Evolutionary conservation across 106 monocot species (phyloP), one percentile per base, ranked within the genome.

Genomic region (Allium cepa): DNA sequence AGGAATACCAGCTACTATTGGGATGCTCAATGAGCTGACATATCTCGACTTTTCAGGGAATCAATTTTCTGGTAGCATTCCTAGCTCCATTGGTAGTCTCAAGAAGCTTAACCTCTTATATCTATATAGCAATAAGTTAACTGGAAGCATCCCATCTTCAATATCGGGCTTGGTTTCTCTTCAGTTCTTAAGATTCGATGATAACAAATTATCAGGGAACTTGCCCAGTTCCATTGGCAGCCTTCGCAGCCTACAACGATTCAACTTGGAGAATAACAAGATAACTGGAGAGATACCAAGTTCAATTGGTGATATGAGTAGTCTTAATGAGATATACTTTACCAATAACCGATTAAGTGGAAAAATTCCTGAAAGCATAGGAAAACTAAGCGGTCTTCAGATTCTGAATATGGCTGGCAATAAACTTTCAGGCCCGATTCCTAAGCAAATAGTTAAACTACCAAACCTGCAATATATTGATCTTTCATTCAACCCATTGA

Each of bases 401-500:
- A 60, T 36, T 7, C 50, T 82, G 7, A 78, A 82, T 56, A 47
- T 82, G 3, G 70, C 74, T 0, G 48, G 57, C 9, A 82, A 82
- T 71, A 66, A 46, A 7, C 62, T 81, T 26, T 18, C 67, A 8
- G 81, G 85, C 6, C 78, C 75, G 5, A 67, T 81, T 45, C 81
- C 81, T 46, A 11, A 8, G 3, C 64, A 71, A 57, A 51, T 77
- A 12, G 46, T 60, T 57, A 36, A 68, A 55, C 50, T 73, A 8
- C 47, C 8, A 47, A 60, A 69, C 64, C 72, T 85, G 50, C 75
- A 85, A 26, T 49, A 56, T 8, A 60, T 78, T 8, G n/a, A 64
- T 18, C 78, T 81, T 64, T 81, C 75, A 22, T 78, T 74, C 69
- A 78, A 81, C 47, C 74, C 80, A 2, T 61, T 78, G 17, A n/a